Evolutionary conservation across 352 stramenopile genomes (phyloP).

Genomic region (Poterioochromonas sp.): DNA sequence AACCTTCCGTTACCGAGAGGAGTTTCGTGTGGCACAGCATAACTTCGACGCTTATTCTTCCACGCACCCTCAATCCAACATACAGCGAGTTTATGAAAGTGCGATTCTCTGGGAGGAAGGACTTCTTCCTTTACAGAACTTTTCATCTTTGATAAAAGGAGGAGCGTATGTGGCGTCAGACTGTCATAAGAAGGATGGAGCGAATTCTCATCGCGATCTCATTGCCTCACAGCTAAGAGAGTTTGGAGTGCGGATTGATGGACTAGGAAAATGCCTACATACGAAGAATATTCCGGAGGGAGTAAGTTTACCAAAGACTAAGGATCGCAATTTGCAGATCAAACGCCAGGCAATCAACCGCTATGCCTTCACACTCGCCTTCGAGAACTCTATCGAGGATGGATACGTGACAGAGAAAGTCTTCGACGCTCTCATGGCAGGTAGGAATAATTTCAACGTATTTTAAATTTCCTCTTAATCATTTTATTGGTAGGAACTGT

Average conservation of each 20-base stretch:
- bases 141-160: neutral
- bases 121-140: constrained; percentile 6
- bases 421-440: constrained; percentile 35
- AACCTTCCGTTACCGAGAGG: neutral
- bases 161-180: neutral
- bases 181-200: constrained; percentile 9
- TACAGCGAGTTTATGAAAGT: constrained; percentile 23
- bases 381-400: constrained; percentile 39
- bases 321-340: constrained; percentile 4
- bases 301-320: neutral
- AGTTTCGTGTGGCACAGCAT: neutral
- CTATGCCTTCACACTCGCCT: constrained; percentile 36
- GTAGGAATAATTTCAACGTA: neutral
- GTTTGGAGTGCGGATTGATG: constrained; percentile 18
- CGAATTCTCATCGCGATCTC: constrained; percentile 9
- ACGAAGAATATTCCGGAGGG: neutral
- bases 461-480: neutral
- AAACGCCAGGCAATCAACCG: neutral
- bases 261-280: constrained; percentile 26
- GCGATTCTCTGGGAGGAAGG: neutral
- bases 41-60: constrained; percentile 27
- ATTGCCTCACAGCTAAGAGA: neutral
- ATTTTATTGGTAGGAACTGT: constrained; percentile 12
- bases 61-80: neutral
- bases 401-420: constrained; percentile 40